Evolutionary conservation across 139 green algal species (phyloP), one percentile per base, ranked within the genome.

Genomic region (Micromonas pusilla): DNA sequence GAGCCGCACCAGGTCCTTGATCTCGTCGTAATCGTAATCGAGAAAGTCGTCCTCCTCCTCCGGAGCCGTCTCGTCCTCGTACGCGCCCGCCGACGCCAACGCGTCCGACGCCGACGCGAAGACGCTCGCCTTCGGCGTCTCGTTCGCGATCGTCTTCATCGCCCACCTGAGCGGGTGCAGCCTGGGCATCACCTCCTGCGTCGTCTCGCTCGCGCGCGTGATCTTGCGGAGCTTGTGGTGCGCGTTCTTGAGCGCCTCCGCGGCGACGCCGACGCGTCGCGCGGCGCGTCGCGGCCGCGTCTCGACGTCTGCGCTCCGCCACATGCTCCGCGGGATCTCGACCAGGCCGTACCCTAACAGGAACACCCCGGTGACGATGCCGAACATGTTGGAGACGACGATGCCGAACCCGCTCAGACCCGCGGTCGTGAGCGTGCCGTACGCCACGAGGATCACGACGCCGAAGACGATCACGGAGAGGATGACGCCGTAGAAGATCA

Each of bases 271-370:
- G 52, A 88, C 28, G 45, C 80, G 36, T n/a, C 82, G 54, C 25
- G 68, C 21, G 57, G 38, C 32, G 67, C 72, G 84, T 34, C 38
- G 64, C 33, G 87, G 65, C 5, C 84, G 72, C 0, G 6, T 52
- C 52, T 83, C 82, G 33, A 83, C 83, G 32, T 85, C 81, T 28
- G 88, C 83, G 19, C 77, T 32, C 16, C 80, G 80, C 90, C 90
- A 96, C 70, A 94, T 63, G 34, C 82, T 78, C n/a, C 88, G 77
- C 0, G 91, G 91, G n/a, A 97, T 89, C 80, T 92, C 85, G 66
- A 96, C 91, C 76, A 97, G 83, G 1, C 92, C 92, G 72, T 92
- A 96, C 2, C 90, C 90, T 57, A 97, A 80, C 37, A 95, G 85
- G 34, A 92, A 82, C 9, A 94, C 83, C 1, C 88, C 86, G 0